Percentiles rank a stretch among this genome's conserved stretches.
phyloP scores from a whole-genome alignment of 176 grass and related monocot genomes.

The Rhynchospora breviuscula region DNA sequence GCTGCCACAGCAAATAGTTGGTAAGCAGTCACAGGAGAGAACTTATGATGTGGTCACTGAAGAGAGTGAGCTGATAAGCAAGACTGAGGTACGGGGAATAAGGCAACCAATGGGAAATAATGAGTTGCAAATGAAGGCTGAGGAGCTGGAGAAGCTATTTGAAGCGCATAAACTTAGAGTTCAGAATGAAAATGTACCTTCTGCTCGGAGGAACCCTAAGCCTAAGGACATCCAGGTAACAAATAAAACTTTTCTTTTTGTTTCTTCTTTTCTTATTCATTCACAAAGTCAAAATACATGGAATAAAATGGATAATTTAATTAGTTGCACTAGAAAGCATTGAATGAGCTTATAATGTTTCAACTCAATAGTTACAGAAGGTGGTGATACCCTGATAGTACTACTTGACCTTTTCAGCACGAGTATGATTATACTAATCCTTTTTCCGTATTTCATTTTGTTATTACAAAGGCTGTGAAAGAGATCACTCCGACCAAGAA shows the following conservation, averaged over 20 bases:
- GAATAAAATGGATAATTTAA: not conserved
- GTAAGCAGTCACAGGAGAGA: not conserved
- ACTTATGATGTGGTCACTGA: not conserved
- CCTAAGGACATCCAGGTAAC: slow-evolving; percentile 43
- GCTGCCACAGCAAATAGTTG: slow-evolving; percentile 9
- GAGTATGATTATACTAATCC: not conserved
- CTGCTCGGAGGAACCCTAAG: slow-evolving; percentile 55
- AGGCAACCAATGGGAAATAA: slow-evolving; percentile 57
- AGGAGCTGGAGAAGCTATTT: slow-evolving; percentile 91
- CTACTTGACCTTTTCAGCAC: not conserved
- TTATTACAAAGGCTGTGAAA: slow-evolving; percentile 31
- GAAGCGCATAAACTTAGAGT: slow-evolving; percentile 66
- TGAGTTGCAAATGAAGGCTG: slow-evolving; percentile 82
- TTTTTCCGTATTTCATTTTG: slow-evolving; percentile 41
- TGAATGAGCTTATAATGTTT: not conserved
- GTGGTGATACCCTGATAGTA: not conserved
- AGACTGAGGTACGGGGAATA: not conserved
- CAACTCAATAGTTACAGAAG: not conserved
- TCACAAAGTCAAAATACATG: not conserved
- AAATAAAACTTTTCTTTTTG: slow-evolving; percentile 5
- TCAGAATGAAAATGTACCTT: slow-evolving; percentile 37
- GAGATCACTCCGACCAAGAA: slow-evolving; percentile 33
- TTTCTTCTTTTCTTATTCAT: slow-evolving; percentile 5
- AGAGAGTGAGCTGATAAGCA: slow-evolving; percentile 10
- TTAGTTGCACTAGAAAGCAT: slow-evolving; percentile 4